Conservation (phyloP, 495 filamentous ascomycete species). For the Talaromyces liani region DNA sequence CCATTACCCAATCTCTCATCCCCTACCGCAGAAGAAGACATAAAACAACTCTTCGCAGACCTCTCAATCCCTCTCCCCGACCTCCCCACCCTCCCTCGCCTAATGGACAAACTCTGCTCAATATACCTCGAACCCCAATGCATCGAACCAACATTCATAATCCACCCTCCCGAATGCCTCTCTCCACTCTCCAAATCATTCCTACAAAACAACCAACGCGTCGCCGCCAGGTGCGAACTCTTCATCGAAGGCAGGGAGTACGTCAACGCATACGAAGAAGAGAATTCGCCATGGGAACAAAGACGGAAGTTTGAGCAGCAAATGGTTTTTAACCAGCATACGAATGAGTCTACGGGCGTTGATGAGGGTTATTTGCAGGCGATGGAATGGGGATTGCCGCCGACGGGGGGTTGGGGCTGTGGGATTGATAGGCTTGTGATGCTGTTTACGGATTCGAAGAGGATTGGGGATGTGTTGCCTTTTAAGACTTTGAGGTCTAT, state of each 20-base stretch:
- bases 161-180: constrained; percentile 83
- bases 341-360: constrained; percentile 37
- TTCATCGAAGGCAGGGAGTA: constrained; percentile 76
- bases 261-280: constrained; percentile 96
- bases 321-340: constrained; percentile 31
- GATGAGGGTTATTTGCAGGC: constrained; percentile 82
- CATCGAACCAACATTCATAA: constrained; percentile 74
- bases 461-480: constrained; percentile 74
- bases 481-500: constrained; percentile 72
- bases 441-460: constrained; percentile 67
- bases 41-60: constrained; percentile 48
- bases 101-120: constrained; percentile 77
- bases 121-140: constrained; percentile 69
- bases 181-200: constrained; percentile 90
- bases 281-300: constrained; percentile 88
- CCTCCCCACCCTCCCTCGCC: constrained; percentile 60
- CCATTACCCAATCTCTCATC: constrained; percentile 60
- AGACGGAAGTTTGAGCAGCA: constrained; percentile 72
- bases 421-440: constrained; percentile 86
- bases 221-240: constrained; percentile 79
- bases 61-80: constrained; percentile 44
- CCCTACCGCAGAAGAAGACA: constrained; percentile 37
- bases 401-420: constrained; percentile 94
- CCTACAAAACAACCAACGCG: constrained; percentile 50
- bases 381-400: constrained; percentile 79